Evolutionary conservation across 345 rosid species (phyloP).

Genomic region (Zanthoxylum bungeanum): DNA sequence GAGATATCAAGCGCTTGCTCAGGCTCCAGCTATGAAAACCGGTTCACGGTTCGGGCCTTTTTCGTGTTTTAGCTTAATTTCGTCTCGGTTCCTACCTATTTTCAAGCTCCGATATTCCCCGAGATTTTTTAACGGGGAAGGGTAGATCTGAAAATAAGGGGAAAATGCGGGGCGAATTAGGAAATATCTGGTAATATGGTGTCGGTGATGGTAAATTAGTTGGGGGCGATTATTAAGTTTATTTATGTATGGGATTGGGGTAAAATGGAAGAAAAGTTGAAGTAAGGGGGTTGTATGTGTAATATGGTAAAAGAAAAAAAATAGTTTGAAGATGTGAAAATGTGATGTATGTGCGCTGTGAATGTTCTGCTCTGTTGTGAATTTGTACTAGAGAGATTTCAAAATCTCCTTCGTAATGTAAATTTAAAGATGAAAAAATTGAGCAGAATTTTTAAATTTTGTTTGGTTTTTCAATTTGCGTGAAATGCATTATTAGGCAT

Average conservation of each 20-base stretch:
- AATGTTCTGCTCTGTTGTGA: slow-evolving; percentile 23
- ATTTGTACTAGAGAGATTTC: background rate
- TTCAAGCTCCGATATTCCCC: slow-evolving; percentile 11
- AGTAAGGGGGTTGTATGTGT: background rate
- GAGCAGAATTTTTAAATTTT: background rate
- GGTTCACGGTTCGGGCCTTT: background rate
- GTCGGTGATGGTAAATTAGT: background rate
- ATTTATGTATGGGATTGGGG: background rate
- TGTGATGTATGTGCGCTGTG: background rate
- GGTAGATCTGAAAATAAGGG: slow-evolving; percentile 17
- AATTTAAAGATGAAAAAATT: background rate
- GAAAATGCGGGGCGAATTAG: slow-evolving; percentile 17
- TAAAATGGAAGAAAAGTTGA: background rate
- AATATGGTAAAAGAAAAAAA: background rate
- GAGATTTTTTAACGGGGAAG: slow-evolving; percentile 24
- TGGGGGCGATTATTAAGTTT: background rate
- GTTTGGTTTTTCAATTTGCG: background rate
- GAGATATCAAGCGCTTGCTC: slow-evolving; percentile 56
- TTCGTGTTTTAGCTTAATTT: background rate
- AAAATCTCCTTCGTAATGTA: background rate
- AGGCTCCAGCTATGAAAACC: slow-evolving; percentile 32
- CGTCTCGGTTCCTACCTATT: background rate
- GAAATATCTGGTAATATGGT: background rate
- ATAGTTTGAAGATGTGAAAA: background rate
- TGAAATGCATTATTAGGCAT: background rate